A percentile compares a stretch with the other conserved stretches of the same genome.
Evolutionary conservation across 106 monocot genomes (phyloP).

Genomic region (Amphibolis antarctica): DNA sequence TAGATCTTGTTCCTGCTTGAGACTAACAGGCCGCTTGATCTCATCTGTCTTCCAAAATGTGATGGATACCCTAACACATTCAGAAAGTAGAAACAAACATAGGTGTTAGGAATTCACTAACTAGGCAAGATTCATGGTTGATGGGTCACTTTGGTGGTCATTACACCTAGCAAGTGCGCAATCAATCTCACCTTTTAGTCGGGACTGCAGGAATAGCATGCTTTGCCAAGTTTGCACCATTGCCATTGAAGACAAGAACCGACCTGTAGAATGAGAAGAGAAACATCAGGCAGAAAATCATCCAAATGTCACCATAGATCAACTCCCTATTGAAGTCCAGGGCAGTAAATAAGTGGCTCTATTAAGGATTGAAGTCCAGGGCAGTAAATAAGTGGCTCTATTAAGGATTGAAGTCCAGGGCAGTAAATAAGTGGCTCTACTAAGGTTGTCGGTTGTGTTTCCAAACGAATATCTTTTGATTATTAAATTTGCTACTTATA

Average conservation of each 20-base stretch:
- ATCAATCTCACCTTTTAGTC: constrained; percentile 19
- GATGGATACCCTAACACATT: constrained; percentile 40
- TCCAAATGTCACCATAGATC: not conserved
- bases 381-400: too few species aligned
- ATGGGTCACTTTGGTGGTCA: constrained; percentile 23
- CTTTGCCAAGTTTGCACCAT: constrained; percentile 44
- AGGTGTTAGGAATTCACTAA: not conserved
- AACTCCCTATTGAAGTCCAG: not conserved
- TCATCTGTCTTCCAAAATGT: constrained; percentile 66
- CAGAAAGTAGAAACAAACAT: too few species aligned
- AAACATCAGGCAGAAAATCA: too few species aligned
- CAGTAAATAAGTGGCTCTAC: too few species aligned
- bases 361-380: too few species aligned
- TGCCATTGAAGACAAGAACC: constrained; percentile 46
- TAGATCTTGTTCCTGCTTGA: constrained; percentile 30
- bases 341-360: not conserved
- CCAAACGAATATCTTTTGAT: too few species aligned
- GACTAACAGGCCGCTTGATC: constrained; percentile 27
- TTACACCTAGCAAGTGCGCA: constrained; percentile 13
- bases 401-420: too few species aligned
- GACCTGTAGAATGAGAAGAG: constrained; percentile 23
- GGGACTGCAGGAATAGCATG: constrained; percentile 45
- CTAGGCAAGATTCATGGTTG: not conserved
- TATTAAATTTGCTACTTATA: too few species aligned
- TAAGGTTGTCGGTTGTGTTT: too few species aligned